Conservation (phyloP, 306 rosid species). For the Potentilla sterilis region DNA sequence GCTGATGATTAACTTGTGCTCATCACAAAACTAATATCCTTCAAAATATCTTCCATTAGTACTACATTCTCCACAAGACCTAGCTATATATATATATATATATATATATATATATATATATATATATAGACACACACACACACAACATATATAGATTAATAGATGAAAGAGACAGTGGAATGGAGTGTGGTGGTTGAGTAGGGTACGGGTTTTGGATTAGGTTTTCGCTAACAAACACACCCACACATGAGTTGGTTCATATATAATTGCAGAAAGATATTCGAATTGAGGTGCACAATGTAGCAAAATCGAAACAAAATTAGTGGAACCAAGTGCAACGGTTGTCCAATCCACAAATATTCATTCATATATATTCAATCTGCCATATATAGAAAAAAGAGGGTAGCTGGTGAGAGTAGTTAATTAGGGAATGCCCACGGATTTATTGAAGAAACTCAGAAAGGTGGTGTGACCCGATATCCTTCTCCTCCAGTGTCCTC, state of each 20-base stretch:
- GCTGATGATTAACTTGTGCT: no score
- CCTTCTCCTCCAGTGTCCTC: background rate
- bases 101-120: no score
- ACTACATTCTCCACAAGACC: background rate
- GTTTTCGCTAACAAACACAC: background rate
- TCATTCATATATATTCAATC: background rate
- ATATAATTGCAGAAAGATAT: background rate
- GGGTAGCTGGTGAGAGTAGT: background rate
- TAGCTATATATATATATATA: no score
- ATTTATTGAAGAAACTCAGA: constrained; percentile 14
- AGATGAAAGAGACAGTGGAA: constrained; percentile 3
- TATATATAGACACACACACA: background rate
- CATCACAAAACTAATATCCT: no score
- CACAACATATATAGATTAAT: background rate
- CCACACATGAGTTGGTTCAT: background rate
- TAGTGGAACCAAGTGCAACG: background rate
- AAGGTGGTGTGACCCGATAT: background rate
- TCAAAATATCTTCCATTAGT: background rate
- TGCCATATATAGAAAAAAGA: background rate
- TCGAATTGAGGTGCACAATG: constrained; percentile 7
- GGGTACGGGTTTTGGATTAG: constrained; percentile 3
- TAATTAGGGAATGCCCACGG: constrained; percentile 25
- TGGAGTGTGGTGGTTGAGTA: constrained; percentile 1
- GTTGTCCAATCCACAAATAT: background rate
- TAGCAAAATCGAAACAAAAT: background rate